Conservation (phyloP, 2,329 filamentous ascomycete species). For the Botryosphaeria dothidea region DNA sequence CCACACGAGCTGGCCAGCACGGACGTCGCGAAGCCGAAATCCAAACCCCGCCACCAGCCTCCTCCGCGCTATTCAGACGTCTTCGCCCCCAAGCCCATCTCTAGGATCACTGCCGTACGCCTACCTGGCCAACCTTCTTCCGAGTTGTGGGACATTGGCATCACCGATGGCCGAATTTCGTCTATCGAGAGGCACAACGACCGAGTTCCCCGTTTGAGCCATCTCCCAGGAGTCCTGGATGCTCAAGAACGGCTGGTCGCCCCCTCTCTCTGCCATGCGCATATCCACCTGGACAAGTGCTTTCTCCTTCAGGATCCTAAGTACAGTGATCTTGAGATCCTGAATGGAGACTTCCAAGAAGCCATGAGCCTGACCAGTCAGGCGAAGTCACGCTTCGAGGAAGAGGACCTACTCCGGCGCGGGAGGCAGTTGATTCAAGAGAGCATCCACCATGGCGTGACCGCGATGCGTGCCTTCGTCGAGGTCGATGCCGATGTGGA, state of each 20-base stretch:
- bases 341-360: conserved; percentile 64
- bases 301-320: conserved; percentile 60
- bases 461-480: conserved; percentile 69
- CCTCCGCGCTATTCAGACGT: conserved; percentile 11
- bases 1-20: not conserved
- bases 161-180: conserved; percentile 34
- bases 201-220: not conserved
- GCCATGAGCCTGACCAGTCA: conserved; percentile 60
- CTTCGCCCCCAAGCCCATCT: conserved; percentile 21
- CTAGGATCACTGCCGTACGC: conserved; percentile 36
- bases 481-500: conserved; percentile 67
- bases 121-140: conserved; percentile 33
- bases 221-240: conserved; percentile 40
- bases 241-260: conserved; percentile 45
- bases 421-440: conserved; percentile 67
- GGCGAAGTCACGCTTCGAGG: conserved; percentile 65
- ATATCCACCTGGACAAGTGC: conserved; percentile 71
- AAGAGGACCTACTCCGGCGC: conserved; percentile 63
- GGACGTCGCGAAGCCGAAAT: not conserved
- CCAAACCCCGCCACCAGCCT: not conserved
- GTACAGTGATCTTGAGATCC: conserved; percentile 62
- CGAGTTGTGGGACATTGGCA: conserved; percentile 39
- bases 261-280: conserved; percentile 68
- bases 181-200: conserved; percentile 34
- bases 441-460: conserved; percentile 65